Conservation (phyloP, 768 basidiomycete genomes). For the Lactarius pseudohatsudake region DNA sequence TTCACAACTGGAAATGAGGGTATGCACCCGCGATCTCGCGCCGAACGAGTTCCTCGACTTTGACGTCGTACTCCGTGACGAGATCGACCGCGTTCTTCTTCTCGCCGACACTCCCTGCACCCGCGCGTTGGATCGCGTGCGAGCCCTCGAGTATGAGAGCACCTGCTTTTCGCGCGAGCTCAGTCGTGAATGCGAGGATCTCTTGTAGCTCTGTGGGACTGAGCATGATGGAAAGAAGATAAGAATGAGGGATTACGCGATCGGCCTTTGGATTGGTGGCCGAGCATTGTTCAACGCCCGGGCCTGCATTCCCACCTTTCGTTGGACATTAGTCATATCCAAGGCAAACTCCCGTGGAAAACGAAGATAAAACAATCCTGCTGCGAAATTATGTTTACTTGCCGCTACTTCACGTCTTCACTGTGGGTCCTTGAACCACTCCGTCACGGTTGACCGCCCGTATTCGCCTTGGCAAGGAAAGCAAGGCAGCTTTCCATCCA, state of each 20-base stretch:
- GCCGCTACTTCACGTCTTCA: not conserved
- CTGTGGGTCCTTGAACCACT: not conserved
- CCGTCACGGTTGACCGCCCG: not conserved
- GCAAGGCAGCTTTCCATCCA: not conserved
- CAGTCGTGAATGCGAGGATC: slow-evolving; percentile 66
- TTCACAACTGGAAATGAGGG: slow-evolving; percentile 77
- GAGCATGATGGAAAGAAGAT: slow-evolving; percentile 30
- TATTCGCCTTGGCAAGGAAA: not conserved
- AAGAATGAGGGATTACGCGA: not conserved
- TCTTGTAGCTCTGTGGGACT: slow-evolving; percentile 49
- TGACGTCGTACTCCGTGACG: slow-evolving; percentile 93
- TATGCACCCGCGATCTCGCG: slow-evolving; percentile 61
- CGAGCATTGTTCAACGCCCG: too few relatives aligned
- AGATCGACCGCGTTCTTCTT: slow-evolving; percentile 96
- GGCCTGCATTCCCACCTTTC: too few relatives aligned
- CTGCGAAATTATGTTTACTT: not conserved
- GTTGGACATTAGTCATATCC: not conserved
- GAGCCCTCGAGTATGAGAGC: slow-evolving; percentile 75
- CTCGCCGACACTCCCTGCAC: slow-evolving; percentile 59
- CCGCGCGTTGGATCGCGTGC: slow-evolving; percentile 60
- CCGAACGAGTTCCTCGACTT: slow-evolving; percentile 84
- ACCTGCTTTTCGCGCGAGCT: slow-evolving; percentile 76
- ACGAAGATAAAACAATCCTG: not conserved
- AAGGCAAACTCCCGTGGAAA: not conserved
- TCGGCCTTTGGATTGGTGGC: too few relatives aligned